phyloP scores from a whole-genome alignment of 441 rosid species.

The Capsella rubella region DNA sequence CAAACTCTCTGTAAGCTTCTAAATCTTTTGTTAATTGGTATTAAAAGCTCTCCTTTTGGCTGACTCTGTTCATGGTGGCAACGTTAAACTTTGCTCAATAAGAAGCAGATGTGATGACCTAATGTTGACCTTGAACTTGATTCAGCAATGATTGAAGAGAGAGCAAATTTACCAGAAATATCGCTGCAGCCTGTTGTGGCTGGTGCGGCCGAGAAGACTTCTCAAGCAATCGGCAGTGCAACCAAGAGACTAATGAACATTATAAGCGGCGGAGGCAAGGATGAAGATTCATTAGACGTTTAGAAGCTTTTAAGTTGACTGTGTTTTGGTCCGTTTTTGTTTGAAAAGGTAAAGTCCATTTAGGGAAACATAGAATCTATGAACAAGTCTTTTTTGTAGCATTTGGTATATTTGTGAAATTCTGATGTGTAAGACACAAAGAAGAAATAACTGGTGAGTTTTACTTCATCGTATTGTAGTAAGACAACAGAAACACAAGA shows the following conservation, averaged over 20 bases:
- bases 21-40: neutral
- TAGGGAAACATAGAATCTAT: constrained; percentile 10
- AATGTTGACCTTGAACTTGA: constrained; percentile 9
- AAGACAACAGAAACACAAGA: neutral
- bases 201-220: constrained; percentile 86
- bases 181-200: constrained; percentile 80
- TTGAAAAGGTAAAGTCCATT: neutral
- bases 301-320: constrained; percentile 8
- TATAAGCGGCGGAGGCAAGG: constrained; percentile 47
- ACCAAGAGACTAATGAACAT: constrained; percentile 71
- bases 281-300: constrained; percentile 36
- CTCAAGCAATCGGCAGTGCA: constrained; percentile 79
- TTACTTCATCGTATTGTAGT: neutral
- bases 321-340: neutral
- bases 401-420: neutral
- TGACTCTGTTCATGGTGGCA: neutral
- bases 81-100: neutral
- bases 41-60: neutral
- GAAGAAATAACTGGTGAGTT: neutral
- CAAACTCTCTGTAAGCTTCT: constrained; percentile 73
- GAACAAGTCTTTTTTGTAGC: neutral
- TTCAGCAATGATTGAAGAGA: constrained; percentile 92
- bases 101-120: neutral
- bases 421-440: constrained; percentile 3
- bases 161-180: constrained; percentile 82